phyloP scores from a whole-genome alignment of 2,329 filamentous ascomycete genomes.

The Beauveria medogensis region DNA sequence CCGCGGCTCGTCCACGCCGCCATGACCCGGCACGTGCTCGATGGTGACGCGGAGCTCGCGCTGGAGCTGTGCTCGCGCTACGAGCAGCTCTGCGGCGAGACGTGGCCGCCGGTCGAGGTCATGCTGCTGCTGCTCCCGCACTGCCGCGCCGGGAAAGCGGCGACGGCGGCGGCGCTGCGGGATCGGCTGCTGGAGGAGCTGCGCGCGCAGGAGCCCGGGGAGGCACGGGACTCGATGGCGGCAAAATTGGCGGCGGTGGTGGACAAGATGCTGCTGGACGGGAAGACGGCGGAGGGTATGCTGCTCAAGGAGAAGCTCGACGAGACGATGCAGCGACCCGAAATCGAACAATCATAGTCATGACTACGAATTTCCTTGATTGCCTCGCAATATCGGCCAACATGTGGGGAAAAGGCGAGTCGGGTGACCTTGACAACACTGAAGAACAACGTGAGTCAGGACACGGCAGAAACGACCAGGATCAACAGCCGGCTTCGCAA shows the following conservation, averaged over 20 bases:
- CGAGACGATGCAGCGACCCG: not conserved
- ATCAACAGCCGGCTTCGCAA: not conserved
- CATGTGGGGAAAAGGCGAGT: too few species aligned
- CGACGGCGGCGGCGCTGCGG: not conserved
- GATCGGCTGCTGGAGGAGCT: not conserved
- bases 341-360: not conserved
- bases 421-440: too few species aligned
- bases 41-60: not conserved
- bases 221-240: not conserved
- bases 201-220: not conserved
- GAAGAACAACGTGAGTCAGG: not conserved
- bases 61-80: not conserved
- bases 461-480: not conserved
- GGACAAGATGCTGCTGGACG: not conserved
- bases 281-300: not conserved
- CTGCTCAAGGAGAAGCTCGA: not conserved
- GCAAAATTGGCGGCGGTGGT: not conserved
- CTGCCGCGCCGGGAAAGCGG: not conserved
- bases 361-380: not conserved
- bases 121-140: slow-evolving; percentile 1
- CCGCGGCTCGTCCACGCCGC: not conserved
- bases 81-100: not conserved
- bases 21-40: not conserved
- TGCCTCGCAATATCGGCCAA: too few species aligned
- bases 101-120: not conserved